Evolutionary conservation across 2,329 filamentous ascomycete genomes (phyloP), one percentile per base, ranked within the genome.

Genomic region (Scedosporium dehoogii): DNA sequence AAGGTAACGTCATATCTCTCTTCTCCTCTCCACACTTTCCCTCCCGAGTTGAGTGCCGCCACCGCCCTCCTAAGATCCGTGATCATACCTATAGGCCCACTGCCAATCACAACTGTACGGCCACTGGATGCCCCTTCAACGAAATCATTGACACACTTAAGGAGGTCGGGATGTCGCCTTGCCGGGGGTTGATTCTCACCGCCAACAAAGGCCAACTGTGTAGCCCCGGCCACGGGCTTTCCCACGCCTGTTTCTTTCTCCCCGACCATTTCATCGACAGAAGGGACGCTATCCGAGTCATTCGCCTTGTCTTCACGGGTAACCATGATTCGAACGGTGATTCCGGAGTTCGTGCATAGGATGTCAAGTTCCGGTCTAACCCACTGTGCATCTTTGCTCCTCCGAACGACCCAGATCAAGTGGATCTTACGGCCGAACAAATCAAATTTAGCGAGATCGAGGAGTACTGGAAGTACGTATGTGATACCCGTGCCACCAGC

Each of bases 331-430:
- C 78, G 78, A 51, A 89, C 75, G 10, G 74, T 75, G 59, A 88
- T 73, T 4, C 76, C 71, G 59, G 76, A 73, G 3, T 74, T 74
- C 6, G 73, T 73, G 4, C 73, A 73, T 9, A 88, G 72, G 6
- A 76, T 65, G 2, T 78, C 74, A 10, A 89, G 72, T 69, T 90
- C 87, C 5, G 74, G 68, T 27, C 73, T 72, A 9, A 89, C 74
- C 85, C 87, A 90, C 21, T 77, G 74, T 16, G 83, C 70, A 64
- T 89, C 82, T 6, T 72, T 69, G 6, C 74, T 73, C 48, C 81
- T 79, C 14, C 85, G 78, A 44, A 89, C 76, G 1, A 82, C 81
- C 87, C 87, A 90, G 62, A 88, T 74, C n/a, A 90, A 79, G 67
- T 86, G 81, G 1, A 88, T 70, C 64, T 75, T 78, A 60, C 79